A percentile compares a stretch with the other conserved stretches of the same genome.
Evolutionary conservation across 441 rosid species (phyloP).

Genomic region (Manihot esculenta): DNA sequence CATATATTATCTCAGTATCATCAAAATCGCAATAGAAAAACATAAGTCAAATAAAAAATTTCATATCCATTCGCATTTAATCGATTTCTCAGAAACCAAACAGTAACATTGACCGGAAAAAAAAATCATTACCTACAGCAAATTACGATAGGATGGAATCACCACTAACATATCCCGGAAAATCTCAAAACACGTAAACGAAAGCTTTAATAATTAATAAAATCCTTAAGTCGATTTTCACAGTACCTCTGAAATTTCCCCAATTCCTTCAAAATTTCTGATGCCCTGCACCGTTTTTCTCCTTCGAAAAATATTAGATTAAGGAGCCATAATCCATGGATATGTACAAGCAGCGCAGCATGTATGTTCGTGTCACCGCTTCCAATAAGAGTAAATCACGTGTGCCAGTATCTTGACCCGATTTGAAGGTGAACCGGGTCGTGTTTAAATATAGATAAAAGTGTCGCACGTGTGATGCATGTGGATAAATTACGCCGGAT

Average conservation of each 20-base stretch:
- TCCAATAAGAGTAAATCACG: conserved; percentile 11
- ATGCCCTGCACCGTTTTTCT: neutral
- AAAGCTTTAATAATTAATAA: neutral
- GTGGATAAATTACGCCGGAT: no score
- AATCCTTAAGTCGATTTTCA: no score
- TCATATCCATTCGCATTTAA: neutral
- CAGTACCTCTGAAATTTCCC: conserved; percentile 4
- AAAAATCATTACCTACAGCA: neutral
- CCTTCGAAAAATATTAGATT: no score
- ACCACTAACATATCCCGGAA: neutral
- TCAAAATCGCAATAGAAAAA: neutral
- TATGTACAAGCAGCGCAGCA: neutral
- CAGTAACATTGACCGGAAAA: neutral
- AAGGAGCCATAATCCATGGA: no score
- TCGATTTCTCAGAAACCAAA: neutral
- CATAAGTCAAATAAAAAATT: neutral
- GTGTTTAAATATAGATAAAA: neutral
- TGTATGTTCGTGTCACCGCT: no score
- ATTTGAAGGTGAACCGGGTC: neutral
- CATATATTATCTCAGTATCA: neutral
- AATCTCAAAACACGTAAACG: neutral
- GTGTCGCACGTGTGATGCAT: no score
- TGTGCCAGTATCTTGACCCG: neutral
- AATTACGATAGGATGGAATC: neutral
- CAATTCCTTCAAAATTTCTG: neutral